Percentiles rank a stretch among this genome's conserved stretches.
These are phyloP conservation scores for Sanghuangporus weigelae DNA, from an alignment of 1,284 basidiomycete species.

Conservation along the genomic window DNA sequence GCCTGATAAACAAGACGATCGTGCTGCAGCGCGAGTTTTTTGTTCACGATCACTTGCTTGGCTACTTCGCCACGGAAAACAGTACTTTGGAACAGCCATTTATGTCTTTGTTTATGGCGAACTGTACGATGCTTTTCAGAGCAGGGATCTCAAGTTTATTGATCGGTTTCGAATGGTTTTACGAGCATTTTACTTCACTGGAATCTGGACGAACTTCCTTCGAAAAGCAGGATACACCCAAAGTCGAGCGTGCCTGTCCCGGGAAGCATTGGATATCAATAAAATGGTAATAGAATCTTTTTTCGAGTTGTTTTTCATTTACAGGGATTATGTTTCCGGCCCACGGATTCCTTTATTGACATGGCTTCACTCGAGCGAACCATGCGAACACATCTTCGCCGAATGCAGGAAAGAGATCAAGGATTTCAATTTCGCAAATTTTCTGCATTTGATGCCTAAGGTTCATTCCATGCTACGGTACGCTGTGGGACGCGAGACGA, in stretches of 20 bases:
- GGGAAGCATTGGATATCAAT: slow-evolving; percentile 29
- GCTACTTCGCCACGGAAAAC: slow-evolving; percentile 19
- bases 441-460: neutral
- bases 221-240: slow-evolving; percentile 20
- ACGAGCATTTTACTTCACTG: slow-evolving; percentile 30
- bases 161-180: slow-evolving; percentile 32
- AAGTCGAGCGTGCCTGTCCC: slow-evolving; percentile 27
- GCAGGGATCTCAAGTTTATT: slow-evolving; percentile 19
- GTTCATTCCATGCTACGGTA: neutral
- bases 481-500: neutral
- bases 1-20: neutral
- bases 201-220: slow-evolving; percentile 30
- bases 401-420: neutral
- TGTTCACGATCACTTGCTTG: slow-evolving; percentile 4
- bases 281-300: slow-evolving; percentile 28
- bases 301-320: slow-evolving; percentile 28
- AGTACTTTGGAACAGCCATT: slow-evolving; percentile 24
- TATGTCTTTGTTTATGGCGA: slow-evolving; percentile 35
- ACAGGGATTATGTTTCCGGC: slow-evolving; percentile 28
- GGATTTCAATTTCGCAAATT: neutral
- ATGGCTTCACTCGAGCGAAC: neutral
- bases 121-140: slow-evolving; percentile 33
- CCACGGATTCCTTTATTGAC: slow-evolving; percentile 20
- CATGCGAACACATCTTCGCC: neutral
- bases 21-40: neutral